Percentiles rank a stretch among this genome's conserved stretches.
Evolutionary conservation across 177 flowering plant genomes (phyloP).

Genomic region (Vitis hybrid): DNA sequence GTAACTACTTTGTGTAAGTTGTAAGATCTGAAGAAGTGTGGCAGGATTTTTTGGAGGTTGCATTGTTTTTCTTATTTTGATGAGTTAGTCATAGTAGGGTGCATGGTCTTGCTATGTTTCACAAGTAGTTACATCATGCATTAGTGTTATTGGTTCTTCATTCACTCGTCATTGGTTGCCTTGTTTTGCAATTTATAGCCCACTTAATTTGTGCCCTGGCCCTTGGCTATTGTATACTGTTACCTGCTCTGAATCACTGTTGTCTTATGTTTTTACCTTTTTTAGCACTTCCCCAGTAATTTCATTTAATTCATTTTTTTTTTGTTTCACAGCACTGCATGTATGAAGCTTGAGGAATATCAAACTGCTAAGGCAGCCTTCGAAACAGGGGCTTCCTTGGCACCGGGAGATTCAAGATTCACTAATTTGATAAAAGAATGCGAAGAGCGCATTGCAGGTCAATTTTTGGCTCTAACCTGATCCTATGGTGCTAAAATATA

Average conservation of each 20-base stretch:
- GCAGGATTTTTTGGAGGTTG: too few species aligned
- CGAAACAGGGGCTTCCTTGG: constrained; percentile 67
- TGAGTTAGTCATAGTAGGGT: neutral
- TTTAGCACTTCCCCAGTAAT: neutral
- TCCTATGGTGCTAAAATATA: neutral
- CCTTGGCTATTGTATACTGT: neutral
- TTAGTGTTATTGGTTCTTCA: neutral
- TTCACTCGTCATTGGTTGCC: neutral
- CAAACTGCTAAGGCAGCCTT: constrained; percentile 83
- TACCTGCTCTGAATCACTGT: neutral
- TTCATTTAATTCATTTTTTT: neutral
- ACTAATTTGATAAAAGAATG: constrained; percentile 74
- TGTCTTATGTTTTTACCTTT: neutral
- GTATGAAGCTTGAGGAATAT: constrained; percentile 86
- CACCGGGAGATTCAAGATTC: constrained; percentile 64
- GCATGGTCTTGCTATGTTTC: neutral
- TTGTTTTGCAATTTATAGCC: neutral
- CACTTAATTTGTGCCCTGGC: neutral
- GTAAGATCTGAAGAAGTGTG: too few species aligned
- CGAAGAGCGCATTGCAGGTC: constrained; percentile 76
- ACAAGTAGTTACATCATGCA: neutral
- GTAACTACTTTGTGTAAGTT: too few species aligned
- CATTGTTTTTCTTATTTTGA: neutral
- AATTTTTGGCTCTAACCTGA: neutral
- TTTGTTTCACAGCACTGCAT: constrained; percentile 54